Evolutionary conservation across 2,329 filamentous ascomycete species (phyloP), one percentile per base, ranked within the genome.

Genomic region (Periconia macrospinosa): DNA sequence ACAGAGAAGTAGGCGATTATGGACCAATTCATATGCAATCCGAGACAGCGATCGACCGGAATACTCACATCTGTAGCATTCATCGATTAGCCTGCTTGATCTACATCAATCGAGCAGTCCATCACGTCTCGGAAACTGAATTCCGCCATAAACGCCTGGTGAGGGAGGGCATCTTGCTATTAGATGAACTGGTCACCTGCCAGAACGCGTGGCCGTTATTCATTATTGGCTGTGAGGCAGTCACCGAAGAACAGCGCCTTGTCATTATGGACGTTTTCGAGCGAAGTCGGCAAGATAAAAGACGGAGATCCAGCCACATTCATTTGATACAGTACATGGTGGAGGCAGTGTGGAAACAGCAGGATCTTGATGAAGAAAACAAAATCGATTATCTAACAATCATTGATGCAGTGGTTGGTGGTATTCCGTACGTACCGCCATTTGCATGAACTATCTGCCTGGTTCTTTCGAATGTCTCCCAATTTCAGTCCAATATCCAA

Each of bases 141-240:
- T 58, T 56, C 53, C 50, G 43, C 43, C 53, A 58, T 40, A 51
- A 30, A 45, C 47, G 53, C 45, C 53, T 58, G 33, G 51, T 58
- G 37, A 56, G 56, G 49, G 56, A 58, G 42, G 56, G 50, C 43
- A 54, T 58, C 41, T 37, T 58, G 41, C 33, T 58, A 27, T 52
- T 58, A 42, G 41, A 19, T 20, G 51, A 58, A 20, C 45, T 58
- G 50, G 30, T n/a, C 45, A 56, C 56, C 35, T 58, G 50, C 40
- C 53, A 58, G 51, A 58, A 45, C 43, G 53, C 56, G 20, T 58
- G 56, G 56, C 53, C 53, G 30, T 42, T 58, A 41, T 56, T 58
- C 37, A 54, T 58, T 37, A 52, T 58, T 23, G 53, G 19, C 30
- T 58, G 53, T 42, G 50, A 58, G 45, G 53, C 53, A 35, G 50